Percentiles rank a stretch among this genome's conserved stretches.
Evolutionary conservation across 140 eudicot species (phyloP).

Genomic region (Oenanthe javanica): DNA sequence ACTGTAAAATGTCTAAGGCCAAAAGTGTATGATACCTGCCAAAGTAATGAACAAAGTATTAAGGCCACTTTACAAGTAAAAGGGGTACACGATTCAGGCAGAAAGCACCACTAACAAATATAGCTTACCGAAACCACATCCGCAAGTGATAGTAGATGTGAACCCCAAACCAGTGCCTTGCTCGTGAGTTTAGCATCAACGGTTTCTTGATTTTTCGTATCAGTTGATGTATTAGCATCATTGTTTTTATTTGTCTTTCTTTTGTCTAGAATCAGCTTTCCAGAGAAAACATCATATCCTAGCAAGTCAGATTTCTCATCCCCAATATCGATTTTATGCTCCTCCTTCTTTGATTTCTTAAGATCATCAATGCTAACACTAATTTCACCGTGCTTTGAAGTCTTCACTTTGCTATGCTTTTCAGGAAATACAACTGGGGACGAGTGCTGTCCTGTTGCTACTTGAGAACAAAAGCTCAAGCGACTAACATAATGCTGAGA

Average conservation of each 20-base stretch:
- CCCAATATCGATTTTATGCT: constrained; percentile 82
- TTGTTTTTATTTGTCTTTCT: constrained; percentile 44
- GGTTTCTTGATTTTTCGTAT: constrained; percentile 40
- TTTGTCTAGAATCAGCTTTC: constrained; percentile 76
- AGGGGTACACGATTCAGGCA: constrained; percentile 1
- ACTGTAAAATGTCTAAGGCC: constrained; percentile 83
- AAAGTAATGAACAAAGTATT: constrained; percentile 10
- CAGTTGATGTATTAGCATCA: constrained; percentile 45
- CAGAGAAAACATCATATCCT: constrained; percentile 86
- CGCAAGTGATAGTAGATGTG: constrained; percentile 58
- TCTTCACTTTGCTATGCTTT: constrained; percentile 68
- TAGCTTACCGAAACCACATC: constrained; percentile 77
- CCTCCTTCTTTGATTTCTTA: constrained; percentile 57
- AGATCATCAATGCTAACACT: constrained; percentile 44
- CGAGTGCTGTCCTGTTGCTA: constrained; percentile 83
- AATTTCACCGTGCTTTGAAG: constrained; percentile 36
- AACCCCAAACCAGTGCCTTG: constrained; percentile 90
- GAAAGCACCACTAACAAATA: not conserved
- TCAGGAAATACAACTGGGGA: constrained; percentile 94
- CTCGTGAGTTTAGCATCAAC: constrained; percentile 92
- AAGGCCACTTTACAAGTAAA: constrained; percentile 5
- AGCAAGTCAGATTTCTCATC: constrained; percentile 85
- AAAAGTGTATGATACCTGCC: constrained; percentile 75
- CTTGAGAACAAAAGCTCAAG: constrained; percentile 72
- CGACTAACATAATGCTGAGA: constrained; percentile 85